These are phyloP conservation scores for Plasmodium malariae DNA, from an alignment of 169 alveolate species.

Conservation along the genomic window DNA sequence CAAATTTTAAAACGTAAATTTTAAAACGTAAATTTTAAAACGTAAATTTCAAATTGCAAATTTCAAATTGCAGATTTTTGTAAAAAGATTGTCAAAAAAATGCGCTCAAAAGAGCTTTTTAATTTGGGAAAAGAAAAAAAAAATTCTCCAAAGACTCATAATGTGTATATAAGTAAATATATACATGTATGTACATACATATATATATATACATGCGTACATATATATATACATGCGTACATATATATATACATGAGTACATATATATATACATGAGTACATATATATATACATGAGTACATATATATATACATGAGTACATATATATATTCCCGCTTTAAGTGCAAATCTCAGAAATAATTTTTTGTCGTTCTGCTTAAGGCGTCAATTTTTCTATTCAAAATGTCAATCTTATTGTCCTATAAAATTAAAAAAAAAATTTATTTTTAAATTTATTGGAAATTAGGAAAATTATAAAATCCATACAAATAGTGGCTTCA, in stretches of 20 bases:
- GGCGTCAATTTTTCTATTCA: constrained; percentile 54
- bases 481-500: too few species aligned
- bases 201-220: neutral
- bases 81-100: too few species aligned
- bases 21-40: too few species aligned
- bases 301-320: constrained; percentile 9
- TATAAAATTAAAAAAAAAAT: constrained; percentile 3
- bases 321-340: neutral
- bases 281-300: neutral
- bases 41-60: too few species aligned
- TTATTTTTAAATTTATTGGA: neutral
- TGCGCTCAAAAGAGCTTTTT: too few species aligned
- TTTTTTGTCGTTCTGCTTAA: constrained; percentile 40
- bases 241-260: constrained; percentile 9
- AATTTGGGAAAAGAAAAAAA: neutral
- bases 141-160: neutral
- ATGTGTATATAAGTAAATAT: too few species aligned
- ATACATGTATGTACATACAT: neutral
- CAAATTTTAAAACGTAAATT: too few species aligned
- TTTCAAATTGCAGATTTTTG: too few species aligned
- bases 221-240: neutral
- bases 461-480: neutral
- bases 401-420: constrained; percentile 60
- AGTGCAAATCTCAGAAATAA: neutral
- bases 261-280: neutral